Percentiles rank a stretch among this genome's conserved stretches.
These are phyloP conservation scores for Populus tremula DNA, from an alignment of 345 rosid genomes.

Conservation along the genomic window DNA sequence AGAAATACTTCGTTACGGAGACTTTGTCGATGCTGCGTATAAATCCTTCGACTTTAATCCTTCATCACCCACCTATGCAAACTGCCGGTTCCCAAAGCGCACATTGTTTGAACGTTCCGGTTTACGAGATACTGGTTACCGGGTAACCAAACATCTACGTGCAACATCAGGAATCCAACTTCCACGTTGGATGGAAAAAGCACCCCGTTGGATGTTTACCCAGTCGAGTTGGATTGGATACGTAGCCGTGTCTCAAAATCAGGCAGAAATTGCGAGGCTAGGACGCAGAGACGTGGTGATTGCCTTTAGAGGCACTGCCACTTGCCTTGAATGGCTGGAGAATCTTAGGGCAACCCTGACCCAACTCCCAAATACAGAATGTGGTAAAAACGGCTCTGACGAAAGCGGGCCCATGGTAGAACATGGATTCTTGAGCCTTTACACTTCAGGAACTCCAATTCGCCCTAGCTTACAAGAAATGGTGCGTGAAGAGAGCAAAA, in stretches of 20 bases:
- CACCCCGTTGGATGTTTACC: constrained; percentile 58
- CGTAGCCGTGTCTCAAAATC: constrained; percentile 83
- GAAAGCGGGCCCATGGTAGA: constrained; percentile 21
- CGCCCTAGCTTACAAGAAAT: constrained; percentile 24
- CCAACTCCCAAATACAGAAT: constrained; percentile 29
- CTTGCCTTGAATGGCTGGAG: constrained; percentile 93
- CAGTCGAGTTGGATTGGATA: constrained; percentile 95
- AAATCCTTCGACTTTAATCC: constrained; percentile 71
- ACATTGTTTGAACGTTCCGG: constrained; percentile 62
- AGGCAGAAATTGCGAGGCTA: constrained; percentile 67
- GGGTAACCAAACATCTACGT: constrained; percentile 55
- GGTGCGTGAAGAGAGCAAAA: constrained; percentile 19
- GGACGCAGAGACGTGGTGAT: constrained; percentile 89
- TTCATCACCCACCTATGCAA: constrained; percentile 59
- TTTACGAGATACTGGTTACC: constrained; percentile 57
- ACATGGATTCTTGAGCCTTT: constrained; percentile 30
- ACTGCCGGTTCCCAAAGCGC: constrained; percentile 50
- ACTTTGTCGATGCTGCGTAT: constrained; percentile 77
- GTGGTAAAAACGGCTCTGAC: not conserved
- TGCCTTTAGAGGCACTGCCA: constrained; percentile 80
- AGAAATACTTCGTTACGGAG: constrained; percentile 84
- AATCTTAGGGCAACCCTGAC: constrained; percentile 78
- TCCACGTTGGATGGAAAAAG: constrained; percentile 69
- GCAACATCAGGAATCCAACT: constrained; percentile 72
- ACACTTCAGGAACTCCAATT: constrained; percentile 16